Evolutionary conservation across 1,284 basidiomycete genomes (phyloP), one percentile per base, ranked within the genome.

Genomic region (Rhodotorula mucilaginosa): DNA sequence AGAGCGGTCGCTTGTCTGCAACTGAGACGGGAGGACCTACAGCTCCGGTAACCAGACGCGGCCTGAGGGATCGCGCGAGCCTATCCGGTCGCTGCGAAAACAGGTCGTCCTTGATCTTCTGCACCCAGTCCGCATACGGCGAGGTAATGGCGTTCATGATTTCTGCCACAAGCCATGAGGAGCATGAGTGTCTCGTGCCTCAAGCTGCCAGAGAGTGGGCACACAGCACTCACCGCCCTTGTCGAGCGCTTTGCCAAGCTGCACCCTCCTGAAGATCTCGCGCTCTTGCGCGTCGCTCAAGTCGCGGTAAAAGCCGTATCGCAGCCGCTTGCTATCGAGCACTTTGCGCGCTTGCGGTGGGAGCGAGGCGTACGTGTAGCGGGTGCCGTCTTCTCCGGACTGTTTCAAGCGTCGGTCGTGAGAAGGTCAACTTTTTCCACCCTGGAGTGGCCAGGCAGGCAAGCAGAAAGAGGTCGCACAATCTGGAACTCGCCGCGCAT

Each of bases 281-380:
- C 62, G 48, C 54, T 71, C 70, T 46, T 71, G 65, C 5, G 8
- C 16, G 6, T 67, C 57, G 15, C 16, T 23, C 34, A 71, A 19
- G 15, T 71, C 63, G 46, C 62, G 58, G 59, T 52, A 71, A 61
- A 52, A 71, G 5, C 65, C 65, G 63, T 64, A 71, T 12, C 48
- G 51, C 6, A 71, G 21, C 26, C 52, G 58, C 46, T 58, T 71
- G 15, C 19, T 4, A n/a, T 65, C 54, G 63, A 67, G 65, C 16
- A 61, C n/a, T 1, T 47, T 26, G 19, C 39, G 47, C 21, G 65
- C 61, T 1, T 10, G 19, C 1, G 47, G 46, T 1, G 34, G 13
- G 2, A 64, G n/a, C 10, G 6, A 21, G 8, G n/a, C 16, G 29
- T 51, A 56, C 5, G 51, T 48, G 48, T 21, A 39, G n/a, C 48